Conservation (phyloP, 2,329 filamentous ascomycete genomes). For the Epichloe aotearoae region DNA sequence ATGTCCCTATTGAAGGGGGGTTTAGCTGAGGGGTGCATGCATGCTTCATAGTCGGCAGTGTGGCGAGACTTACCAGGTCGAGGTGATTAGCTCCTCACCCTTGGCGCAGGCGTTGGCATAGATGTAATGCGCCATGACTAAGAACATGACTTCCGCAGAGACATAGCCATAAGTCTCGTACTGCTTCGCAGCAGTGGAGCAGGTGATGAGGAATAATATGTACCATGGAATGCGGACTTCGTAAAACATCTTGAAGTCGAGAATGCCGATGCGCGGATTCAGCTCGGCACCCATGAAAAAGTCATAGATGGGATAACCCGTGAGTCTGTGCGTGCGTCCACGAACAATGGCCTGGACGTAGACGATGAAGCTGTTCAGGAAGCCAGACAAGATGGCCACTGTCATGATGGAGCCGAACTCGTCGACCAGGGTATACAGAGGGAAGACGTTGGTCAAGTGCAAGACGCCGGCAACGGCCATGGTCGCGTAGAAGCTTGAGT, state of each 20-base stretch:
- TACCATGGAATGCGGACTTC: slow-evolving; percentile 90
- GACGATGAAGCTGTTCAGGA: slow-evolving; percentile 66
- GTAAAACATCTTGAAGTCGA: slow-evolving; percentile 94
- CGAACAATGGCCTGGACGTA: slow-evolving; percentile 75
- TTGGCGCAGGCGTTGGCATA: slow-evolving; percentile 90
- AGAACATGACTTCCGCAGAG: slow-evolving; percentile 66
- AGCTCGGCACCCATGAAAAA: slow-evolving; percentile 87
- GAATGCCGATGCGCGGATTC: slow-evolving; percentile 62
- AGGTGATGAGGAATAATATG: slow-evolving; percentile 62
- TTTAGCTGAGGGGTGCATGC: too few relatives aligned
- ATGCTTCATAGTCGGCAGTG: too few relatives aligned
- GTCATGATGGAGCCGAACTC: slow-evolving; percentile 89
- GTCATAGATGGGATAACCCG: slow-evolving; percentile 66
- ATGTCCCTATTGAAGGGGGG: slow-evolving; percentile 43
- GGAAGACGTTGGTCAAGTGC: slow-evolving; percentile 76
- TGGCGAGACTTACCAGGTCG: slow-evolving; percentile 43
- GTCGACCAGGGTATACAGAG: slow-evolving; percentile 81
- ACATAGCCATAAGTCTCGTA: slow-evolving; percentile 78
- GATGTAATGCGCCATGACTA: slow-evolving; percentile 80
- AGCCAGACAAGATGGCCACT: slow-evolving; percentile 89
- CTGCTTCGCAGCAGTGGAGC: slow-evolving; percentile 64
- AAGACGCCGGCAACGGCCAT: slow-evolving; percentile 56
- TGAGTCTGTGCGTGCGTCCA: slow-evolving; percentile 58
- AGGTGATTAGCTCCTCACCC: slow-evolving; percentile 80
- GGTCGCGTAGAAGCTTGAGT: slow-evolving; percentile 77